A percentile compares a stretch with the other conserved stretches of the same genome.
phyloP scores from a whole-genome alignment of 1,284 basidiomycete species.

The Leccinum ponderosum region DNA sequence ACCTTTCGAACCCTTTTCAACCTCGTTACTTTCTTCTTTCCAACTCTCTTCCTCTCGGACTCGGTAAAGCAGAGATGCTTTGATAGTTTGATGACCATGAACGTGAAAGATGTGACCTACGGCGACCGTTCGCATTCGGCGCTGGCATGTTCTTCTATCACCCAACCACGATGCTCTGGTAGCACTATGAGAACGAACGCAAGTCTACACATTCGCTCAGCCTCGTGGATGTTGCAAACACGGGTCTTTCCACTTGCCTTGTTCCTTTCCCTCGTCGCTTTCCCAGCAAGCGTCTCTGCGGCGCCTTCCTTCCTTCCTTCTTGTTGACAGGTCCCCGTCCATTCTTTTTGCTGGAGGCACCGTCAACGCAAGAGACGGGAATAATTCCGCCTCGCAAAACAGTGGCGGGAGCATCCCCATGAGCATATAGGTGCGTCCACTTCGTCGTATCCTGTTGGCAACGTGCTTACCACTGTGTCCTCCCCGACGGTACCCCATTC shows the following conservation, averaged over 20 bases:
- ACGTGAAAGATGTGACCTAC: not conserved
- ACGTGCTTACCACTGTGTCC: not conserved
- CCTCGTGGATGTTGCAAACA: constrained; percentile 4
- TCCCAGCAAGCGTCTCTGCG: constrained; percentile 9
- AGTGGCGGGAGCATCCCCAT: constrained; percentile 13
- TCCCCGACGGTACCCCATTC: constrained; percentile 16
- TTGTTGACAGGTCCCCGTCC: not conserved
- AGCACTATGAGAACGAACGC: constrained; percentile 2
- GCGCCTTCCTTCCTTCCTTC: constrained; percentile 4
- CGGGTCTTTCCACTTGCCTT: not conserved
- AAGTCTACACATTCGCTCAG: not conserved
- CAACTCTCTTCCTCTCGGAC: not conserved
- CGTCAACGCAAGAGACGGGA: constrained; percentile 1
- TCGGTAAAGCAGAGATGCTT: not conserved
- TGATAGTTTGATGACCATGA: constrained; percentile 11
- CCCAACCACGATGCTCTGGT: constrained; percentile 5
- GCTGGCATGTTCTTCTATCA: constrained; percentile 3
- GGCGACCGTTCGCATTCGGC: not conserved
- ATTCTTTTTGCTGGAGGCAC: not conserved
- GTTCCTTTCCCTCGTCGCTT: constrained; percentile 9
- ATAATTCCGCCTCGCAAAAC: not conserved
- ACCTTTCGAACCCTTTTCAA: constrained; percentile 10
- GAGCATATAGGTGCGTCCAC: constrained; percentile 24
- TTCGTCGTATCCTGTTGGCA: not conserved
- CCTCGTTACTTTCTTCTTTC: not conserved